Evolutionary conservation across 371 early-diverging fungal species (phyloP).

Genomic region (Caulochytrium protostelioides): DNA sequence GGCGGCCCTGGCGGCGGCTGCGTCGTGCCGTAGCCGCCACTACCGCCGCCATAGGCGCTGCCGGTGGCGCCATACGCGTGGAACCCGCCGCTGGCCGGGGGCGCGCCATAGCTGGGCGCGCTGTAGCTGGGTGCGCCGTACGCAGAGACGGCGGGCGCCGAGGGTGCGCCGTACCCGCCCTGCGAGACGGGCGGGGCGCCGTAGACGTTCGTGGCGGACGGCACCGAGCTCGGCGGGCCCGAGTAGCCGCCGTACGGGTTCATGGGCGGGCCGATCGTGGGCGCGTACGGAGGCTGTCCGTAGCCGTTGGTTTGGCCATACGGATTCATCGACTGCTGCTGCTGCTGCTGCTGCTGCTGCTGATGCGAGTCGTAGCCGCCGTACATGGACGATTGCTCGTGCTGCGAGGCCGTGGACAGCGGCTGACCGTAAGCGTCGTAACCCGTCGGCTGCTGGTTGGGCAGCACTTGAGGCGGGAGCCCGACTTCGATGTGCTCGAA

Average conservation of each 20-base stretch:
- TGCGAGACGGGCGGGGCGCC: not conserved
- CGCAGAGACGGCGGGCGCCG: slow-evolving; percentile 1
- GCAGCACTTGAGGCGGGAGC: no score
- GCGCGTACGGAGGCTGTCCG: not conserved
- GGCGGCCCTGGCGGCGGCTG: not conserved
- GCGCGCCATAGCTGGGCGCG: slow-evolving; percentile 11
- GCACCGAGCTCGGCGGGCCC: not conserved
- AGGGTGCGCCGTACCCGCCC: not conserved
- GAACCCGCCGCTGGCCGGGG: slow-evolving; percentile 12
- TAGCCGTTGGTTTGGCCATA: not conserved
- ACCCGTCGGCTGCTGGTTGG: no score
- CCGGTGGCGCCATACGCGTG: slow-evolving; percentile 9
- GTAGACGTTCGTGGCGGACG: not conserved
- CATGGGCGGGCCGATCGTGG: not conserved
- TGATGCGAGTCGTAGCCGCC: slow-evolving; percentile 1
- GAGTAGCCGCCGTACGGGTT: not conserved
- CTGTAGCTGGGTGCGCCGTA: slow-evolving; percentile 1
- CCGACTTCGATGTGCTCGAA: slow-evolving; percentile 33
- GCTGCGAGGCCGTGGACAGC: no score
- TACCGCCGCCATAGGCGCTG: no score
- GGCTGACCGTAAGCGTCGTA: no score
- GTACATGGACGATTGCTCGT: no score
- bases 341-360: not conserved
- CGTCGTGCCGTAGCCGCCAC: slow-evolving; percentile 1
- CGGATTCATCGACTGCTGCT: no score